Percentiles rank a stretch among this genome's conserved stretches.
Evolutionary conservation across 257 asterid genomes (phyloP).

Genomic region (Solanum peruvianum): DNA sequence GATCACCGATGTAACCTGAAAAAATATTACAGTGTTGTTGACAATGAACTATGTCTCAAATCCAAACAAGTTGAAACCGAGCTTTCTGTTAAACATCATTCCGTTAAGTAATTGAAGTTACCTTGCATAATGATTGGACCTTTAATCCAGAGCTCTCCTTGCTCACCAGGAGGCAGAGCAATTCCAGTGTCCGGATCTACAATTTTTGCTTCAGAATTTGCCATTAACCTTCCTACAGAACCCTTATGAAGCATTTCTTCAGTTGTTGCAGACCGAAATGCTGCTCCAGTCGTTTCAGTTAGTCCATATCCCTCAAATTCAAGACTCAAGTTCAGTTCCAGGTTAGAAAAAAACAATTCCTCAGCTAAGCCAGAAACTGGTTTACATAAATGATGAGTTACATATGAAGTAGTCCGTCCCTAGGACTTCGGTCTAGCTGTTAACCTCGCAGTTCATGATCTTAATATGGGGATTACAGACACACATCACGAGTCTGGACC

Average conservation of each 20-base stretch:
- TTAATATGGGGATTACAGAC: background rate
- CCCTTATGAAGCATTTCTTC: slow-evolving; percentile 29
- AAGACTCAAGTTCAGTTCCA: background rate
- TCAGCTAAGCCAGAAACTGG: background rate
- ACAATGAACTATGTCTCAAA: background rate
- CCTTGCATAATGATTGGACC: slow-evolving; percentile 56
- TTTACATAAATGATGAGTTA: background rate
- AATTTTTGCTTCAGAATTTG: slow-evolving; percentile 33
- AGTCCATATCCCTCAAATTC: slow-evolving; percentile 52
- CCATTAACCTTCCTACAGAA: slow-evolving; percentile 27
- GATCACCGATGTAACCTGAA: slow-evolving; percentile 32
- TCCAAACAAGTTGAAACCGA: background rate
- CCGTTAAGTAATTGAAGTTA: background rate
- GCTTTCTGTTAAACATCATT: background rate
- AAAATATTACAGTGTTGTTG: background rate
- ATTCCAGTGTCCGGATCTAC: slow-evolving; percentile 33
- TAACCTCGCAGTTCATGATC: background rate
- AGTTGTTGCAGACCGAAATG: slow-evolving; percentile 12
- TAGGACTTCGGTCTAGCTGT: background rate
- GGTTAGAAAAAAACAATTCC: background rate
- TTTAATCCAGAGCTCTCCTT: slow-evolving; percentile 59
- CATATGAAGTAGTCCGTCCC: background rate
- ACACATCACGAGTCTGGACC: background rate
- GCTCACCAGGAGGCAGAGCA: slow-evolving; percentile 32
- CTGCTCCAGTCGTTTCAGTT: slow-evolving; percentile 43